Percentiles rank a stretch among this genome's conserved stretches.
Conservation (phyloP, 164 flowering plant genomes). For the Brasenia schreberi region DNA sequence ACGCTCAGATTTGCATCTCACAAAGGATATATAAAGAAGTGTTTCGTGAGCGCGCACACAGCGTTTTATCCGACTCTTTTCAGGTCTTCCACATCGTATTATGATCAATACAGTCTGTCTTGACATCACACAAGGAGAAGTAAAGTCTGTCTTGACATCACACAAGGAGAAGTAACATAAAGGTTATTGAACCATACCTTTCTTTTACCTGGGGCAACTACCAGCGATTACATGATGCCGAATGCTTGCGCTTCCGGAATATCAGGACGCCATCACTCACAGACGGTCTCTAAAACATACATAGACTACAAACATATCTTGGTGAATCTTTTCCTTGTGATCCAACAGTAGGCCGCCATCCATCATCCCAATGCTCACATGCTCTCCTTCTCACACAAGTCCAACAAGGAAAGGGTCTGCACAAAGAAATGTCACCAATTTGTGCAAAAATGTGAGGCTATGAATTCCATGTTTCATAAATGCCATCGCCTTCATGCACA, state of each 20-base stretch:
- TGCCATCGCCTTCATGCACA: too few species aligned
- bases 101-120: neutral
- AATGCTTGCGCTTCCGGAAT: neutral
- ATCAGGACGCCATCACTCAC: neutral
- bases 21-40: neutral
- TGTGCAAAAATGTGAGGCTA: neutral
- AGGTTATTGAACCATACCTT: neutral
- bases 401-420: constrained; percentile 69
- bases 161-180: neutral
- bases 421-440: constrained; percentile 2
- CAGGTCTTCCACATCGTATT: neutral
- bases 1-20: neutral
- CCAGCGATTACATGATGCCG: neutral
- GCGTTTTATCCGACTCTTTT: neutral
- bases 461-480: neutral
- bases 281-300: neutral
- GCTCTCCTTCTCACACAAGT: constrained; percentile 68
- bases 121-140: neutral
- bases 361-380: constrained; percentile 7
- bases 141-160: neutral
- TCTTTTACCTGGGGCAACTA: neutral
- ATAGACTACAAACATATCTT: neutral
- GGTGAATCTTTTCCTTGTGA: neutral
- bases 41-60: neutral
- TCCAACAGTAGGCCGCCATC: neutral